These are phyloP conservation scores for Ceratocystiopsis sp. DNA, from an alignment of 2,329 filamentous ascomycete genomes.

Conservation along the genomic window DNA sequence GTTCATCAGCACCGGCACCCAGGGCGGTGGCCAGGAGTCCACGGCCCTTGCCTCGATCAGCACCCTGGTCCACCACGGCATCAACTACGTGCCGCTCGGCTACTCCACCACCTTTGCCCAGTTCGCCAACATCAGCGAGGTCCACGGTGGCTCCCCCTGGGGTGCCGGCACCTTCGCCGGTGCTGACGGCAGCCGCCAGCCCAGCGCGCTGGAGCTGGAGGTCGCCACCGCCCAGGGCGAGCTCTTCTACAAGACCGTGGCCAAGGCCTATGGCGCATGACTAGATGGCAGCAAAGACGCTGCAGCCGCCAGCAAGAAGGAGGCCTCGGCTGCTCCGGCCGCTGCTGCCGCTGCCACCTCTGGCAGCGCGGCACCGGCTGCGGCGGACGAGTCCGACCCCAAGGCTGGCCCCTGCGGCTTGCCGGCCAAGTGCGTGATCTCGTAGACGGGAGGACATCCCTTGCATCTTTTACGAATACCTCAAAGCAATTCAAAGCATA, in stretches of 20 bases:
- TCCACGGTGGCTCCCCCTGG: conserved; percentile 81
- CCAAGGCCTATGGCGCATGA: conserved; percentile 51
- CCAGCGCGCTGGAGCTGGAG: conserved; percentile 55
- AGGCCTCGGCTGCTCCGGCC: background rate
- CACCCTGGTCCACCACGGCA: conserved; percentile 81
- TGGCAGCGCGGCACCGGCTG: conserved; percentile 6
- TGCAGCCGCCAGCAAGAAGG: background rate
- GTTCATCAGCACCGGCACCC: conserved; percentile 74
- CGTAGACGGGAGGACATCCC: background rate
- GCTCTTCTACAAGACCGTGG: conserved; percentile 60
- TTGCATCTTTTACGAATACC: background rate
- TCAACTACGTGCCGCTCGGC: conserved; percentile 90
- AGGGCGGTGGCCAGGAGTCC: conserved; percentile 83
- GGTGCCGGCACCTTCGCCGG: conserved; percentile 80
- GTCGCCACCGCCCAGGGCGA: conserved; percentile 72
- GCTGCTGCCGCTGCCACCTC: conserved; percentile 5
- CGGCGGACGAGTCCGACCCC: conserved; percentile 7
- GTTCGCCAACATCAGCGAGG: conserved; percentile 55
- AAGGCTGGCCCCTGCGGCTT: conserved; percentile 9
- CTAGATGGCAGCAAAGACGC: conserved; percentile 42
- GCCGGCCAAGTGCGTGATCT: conserved; percentile 9
- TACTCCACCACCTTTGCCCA: conserved; percentile 65
- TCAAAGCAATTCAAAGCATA: background rate
- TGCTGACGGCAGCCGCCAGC: conserved; percentile 70
- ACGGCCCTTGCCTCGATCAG: conserved; percentile 69